Percentiles rank a stretch among this genome's conserved stretches.
Evolutionary conservation across 441 rosid species (phyloP).

Genomic region (Arabidopsis lyrata): DNA sequence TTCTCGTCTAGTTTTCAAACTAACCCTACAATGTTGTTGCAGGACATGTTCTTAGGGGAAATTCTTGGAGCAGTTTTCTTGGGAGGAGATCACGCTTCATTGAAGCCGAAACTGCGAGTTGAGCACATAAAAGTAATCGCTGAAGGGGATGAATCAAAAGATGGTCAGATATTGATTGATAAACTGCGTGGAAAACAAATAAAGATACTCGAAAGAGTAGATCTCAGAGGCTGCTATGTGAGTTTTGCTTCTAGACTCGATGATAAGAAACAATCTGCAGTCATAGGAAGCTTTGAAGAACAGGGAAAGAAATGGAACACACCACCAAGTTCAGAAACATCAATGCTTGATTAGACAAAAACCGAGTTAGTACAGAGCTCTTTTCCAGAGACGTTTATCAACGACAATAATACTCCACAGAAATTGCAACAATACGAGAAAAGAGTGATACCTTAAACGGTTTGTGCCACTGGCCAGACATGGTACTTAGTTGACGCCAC

Average conservation of each 20-base stretch:
- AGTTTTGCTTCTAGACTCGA: conserved; percentile 57
- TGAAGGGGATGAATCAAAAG: conserved; percentile 59
- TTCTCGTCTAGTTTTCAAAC: background rate
- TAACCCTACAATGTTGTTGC: conserved; percentile 34
- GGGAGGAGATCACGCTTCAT: conserved; percentile 48
- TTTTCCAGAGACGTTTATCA: conserved; percentile 15
- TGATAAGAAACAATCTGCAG: conserved; percentile 66
- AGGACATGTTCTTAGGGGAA: conserved; percentile 89
- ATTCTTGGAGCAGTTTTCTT: conserved; percentile 74
- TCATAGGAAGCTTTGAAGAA: conserved; percentile 74
- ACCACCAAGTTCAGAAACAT: conserved; percentile 41
- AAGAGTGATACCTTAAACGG: background rate
- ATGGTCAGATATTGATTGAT: conserved; percentile 60
- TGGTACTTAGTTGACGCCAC: background rate
- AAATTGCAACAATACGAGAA: background rate
- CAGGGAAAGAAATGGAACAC: conserved; percentile 68
- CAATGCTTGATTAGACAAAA: conserved; percentile 2
- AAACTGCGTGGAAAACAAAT: conserved; percentile 45
- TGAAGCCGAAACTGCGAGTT: conserved; percentile 50
- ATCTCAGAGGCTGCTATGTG: conserved; percentile 52
- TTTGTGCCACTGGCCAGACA: conserved; percentile 1
- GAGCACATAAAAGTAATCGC: conserved; percentile 58
- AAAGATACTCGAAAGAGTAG: conserved; percentile 54
- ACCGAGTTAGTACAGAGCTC: conserved; percentile 21
- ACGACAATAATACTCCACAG: background rate